Evolutionary conservation across 306 rosid genomes (phyloP).

Genomic region (Senna tora): DNA sequence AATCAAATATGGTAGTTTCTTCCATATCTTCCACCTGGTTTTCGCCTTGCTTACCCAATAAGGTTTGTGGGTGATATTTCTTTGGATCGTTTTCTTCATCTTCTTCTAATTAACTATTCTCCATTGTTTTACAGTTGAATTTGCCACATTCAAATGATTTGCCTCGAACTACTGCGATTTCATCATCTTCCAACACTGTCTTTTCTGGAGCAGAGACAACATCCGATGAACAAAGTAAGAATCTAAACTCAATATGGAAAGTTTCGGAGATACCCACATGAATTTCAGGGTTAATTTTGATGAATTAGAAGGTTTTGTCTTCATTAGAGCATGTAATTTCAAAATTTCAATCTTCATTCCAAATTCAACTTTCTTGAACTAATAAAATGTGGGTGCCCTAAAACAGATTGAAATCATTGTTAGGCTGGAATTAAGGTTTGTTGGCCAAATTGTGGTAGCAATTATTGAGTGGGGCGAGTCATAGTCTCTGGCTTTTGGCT

Average conservation of each 20-base stretch:
- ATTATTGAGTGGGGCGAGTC: no score
- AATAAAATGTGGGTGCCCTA: no score
- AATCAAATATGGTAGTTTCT: conserved; percentile 64
- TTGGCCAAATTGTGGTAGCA: no score
- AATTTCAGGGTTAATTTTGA: conserved; percentile 10
- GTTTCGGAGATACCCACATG: conserved; percentile 3
- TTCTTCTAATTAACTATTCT: conserved; percentile 20
- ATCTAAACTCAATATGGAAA: conserved; percentile 12
- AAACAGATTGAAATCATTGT: no score
- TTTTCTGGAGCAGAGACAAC: conserved; percentile 50
- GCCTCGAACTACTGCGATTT: conserved; percentile 47
- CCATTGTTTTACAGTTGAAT: conserved; percentile 50
- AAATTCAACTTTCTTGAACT: background rate
- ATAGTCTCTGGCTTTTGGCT: no score
- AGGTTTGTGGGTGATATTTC: conserved; percentile 45
- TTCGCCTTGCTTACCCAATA: conserved; percentile 56
- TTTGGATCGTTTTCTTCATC: conserved; percentile 7
- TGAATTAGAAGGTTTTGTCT: background rate
- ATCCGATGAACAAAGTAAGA: conserved; percentile 58
- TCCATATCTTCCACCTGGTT: conserved; percentile 62
- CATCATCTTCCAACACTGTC: conserved; percentile 46
- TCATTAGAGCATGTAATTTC: background rate
- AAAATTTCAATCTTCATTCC: no score
- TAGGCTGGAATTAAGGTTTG: background rate
- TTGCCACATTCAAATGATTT: conserved; percentile 51